Evolutionary conservation across 2,329 filamentous ascomycete genomes (phyloP).

Genomic region (Raffaelea arxii): DNA sequence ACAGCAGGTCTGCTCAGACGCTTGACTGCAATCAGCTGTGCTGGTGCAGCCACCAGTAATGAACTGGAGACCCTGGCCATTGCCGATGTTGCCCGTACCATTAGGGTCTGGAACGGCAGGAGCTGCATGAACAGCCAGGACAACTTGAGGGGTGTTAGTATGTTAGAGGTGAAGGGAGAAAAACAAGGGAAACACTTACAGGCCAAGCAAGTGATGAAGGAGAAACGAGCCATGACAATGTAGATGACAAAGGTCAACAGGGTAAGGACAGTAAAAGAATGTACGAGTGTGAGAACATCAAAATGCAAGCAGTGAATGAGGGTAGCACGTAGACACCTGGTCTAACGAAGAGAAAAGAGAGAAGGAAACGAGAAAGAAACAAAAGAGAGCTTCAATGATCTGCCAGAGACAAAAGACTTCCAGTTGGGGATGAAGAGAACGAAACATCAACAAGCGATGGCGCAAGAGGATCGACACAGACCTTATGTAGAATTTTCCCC

Average conservation of each 20-base stretch:
- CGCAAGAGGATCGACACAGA: too few relatives aligned
- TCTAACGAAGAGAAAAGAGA: background rate
- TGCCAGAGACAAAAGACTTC: too few relatives aligned
- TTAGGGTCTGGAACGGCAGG: slow-evolving; percentile 14
- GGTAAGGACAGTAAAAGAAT: background rate
- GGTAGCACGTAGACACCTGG: background rate
- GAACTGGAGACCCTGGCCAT: slow-evolving; percentile 28
- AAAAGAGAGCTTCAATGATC: background rate
- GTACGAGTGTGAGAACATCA: background rate
- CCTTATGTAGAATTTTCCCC: too few relatives aligned
- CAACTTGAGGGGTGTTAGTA: slow-evolving; percentile 6
- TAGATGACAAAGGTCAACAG: background rate
- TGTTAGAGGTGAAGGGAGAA: background rate
- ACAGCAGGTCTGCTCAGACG: slow-evolving; percentile 10
- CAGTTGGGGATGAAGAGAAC: too few relatives aligned
- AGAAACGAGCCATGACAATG: slow-evolving; percentile 8
- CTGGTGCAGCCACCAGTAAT: slow-evolving; percentile 20
- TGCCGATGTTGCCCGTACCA: slow-evolving; percentile 17
- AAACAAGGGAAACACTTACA: slow-evolving; percentile 3
- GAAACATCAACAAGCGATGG: too few relatives aligned
- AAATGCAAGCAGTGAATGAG: background rate
- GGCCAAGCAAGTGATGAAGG: slow-evolving; percentile 7
- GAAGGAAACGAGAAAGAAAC: background rate
- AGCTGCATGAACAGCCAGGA: slow-evolving; percentile 9
- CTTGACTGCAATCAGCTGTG: slow-evolving; percentile 18